Percentiles rank a stretch among this genome's conserved stretches.
Evolutionary conservation across 371 early-diverging fungal species (phyloP).

Genomic region (Mortierella sp.): DNA sequence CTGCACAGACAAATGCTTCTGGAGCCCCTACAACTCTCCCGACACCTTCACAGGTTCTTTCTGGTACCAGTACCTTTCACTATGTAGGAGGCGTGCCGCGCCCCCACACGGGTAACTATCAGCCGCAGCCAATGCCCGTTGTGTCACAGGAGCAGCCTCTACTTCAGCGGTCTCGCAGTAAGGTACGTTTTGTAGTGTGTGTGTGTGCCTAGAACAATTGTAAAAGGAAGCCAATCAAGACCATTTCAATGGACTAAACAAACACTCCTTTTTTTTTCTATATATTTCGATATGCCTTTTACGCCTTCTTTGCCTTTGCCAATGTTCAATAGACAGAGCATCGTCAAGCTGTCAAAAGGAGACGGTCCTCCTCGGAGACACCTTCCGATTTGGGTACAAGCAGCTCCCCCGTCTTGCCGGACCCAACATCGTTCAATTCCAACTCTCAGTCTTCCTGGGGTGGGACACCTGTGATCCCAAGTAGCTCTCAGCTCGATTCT

Average conservation of each 20-base stretch:
- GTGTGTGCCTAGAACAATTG: background rate
- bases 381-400: constrained; percentile 14
- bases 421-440: constrained; percentile 39
- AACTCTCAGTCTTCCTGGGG: constrained; percentile 34
- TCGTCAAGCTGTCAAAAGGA: constrained; percentile 20
- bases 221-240: too few relatives aligned
- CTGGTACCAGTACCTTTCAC: constrained; percentile 25
- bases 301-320: background rate
- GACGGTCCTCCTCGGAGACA: constrained; percentile 32
- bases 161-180: constrained; percentile 22
- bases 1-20: constrained; percentile 11
- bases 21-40: constrained; percentile 9
- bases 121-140: constrained; percentile 17
- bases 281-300: background rate
- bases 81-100: constrained; percentile 29
- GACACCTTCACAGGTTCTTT: constrained; percentile 37
- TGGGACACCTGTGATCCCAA: constrained; percentile 19
- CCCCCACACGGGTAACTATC: background rate
- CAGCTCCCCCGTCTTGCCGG: constrained; percentile 32
- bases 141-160: constrained; percentile 19
- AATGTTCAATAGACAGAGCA: constrained; percentile 11
- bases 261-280: background rate
- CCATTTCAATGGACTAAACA: too few relatives aligned
- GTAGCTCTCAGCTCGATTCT: constrained; percentile 14
- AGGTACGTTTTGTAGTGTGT: constrained; percentile 14